phyloP scores from a whole-genome alignment of 352 stramenopile genomes.

The Pythium diclinum region DNA sequence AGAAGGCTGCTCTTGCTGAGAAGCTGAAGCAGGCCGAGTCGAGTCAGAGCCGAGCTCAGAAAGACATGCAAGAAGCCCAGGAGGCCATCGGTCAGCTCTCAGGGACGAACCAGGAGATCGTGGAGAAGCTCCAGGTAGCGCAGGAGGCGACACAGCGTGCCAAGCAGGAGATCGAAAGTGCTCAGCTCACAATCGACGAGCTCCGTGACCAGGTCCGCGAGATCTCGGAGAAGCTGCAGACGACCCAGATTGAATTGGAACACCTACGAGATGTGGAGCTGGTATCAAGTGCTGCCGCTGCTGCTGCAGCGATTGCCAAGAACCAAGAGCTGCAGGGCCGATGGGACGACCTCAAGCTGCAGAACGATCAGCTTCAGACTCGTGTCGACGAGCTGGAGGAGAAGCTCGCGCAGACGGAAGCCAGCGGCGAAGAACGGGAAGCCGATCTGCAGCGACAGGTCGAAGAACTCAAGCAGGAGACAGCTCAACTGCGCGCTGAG shows the following conservation, averaged over 20 bases:
- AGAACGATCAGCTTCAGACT: constrained; percentile 55
- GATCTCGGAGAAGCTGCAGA: constrained; percentile 48
- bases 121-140: constrained; percentile 39
- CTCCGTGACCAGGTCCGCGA: constrained; percentile 57
- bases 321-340: constrained; percentile 56
- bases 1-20: constrained; percentile 24
- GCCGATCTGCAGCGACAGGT: constrained; percentile 52
- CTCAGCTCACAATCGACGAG: constrained; percentile 34
- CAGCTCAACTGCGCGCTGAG: constrained; percentile 42
- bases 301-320: constrained; percentile 48
- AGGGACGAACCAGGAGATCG: constrained; percentile 43
- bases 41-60: constrained; percentile 18
- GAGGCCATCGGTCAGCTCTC: constrained; percentile 45
- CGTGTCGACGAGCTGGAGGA: constrained; percentile 64
- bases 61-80: constrained; percentile 28
- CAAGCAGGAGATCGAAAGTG: constrained; percentile 27
- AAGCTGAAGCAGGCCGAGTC: constrained; percentile 21
- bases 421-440: constrained; percentile 37
- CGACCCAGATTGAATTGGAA: constrained; percentile 49
- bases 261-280: constrained; percentile 44
- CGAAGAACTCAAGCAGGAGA: constrained; percentile 47
- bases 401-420: constrained; percentile 36
- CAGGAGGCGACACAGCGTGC: constrained; percentile 39
- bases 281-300: constrained; percentile 38
- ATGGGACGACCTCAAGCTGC: constrained; percentile 43